Evolutionary conservation across 768 basidiomycete genomes (phyloP).

Genomic region (Suillus tomentosus): DNA sequence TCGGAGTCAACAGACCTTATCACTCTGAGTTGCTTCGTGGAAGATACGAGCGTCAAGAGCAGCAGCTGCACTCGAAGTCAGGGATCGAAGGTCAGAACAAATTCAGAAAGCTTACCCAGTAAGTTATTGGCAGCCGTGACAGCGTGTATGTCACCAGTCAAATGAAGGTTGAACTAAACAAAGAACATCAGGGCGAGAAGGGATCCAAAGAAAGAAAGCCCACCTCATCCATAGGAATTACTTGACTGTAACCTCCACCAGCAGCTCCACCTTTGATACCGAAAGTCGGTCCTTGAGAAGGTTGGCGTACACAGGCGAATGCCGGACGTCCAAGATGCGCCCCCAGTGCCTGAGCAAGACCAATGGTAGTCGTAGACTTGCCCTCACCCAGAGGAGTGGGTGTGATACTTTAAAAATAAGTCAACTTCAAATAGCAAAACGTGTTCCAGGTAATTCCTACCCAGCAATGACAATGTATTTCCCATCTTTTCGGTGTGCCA

Average conservation of each 20-base stretch:
- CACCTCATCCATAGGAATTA: constrained; percentile 99
- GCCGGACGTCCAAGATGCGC: constrained; percentile 91
- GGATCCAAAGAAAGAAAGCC: constrained; percentile 16
- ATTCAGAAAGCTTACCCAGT: constrained; percentile 54
- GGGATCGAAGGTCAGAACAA: background rate
- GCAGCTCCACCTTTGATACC: constrained; percentile 99
- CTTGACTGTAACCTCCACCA: constrained; percentile 97
- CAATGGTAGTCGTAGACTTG: constrained; percentile 97
- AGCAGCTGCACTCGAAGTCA: constrained; percentile 60
- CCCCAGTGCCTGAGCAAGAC: constrained; percentile 93
- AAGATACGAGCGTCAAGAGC: constrained; percentile 97
- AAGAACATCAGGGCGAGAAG: constrained; percentile 11
- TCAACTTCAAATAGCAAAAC: constrained; percentile 16
- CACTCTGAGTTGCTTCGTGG: constrained; percentile 93
- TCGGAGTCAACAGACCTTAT: constrained; percentile 60
- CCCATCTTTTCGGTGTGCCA: constrained; percentile 84
- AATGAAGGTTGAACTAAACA: constrained; percentile 85
- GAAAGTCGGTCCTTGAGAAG: constrained; percentile 97
- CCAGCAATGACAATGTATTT: constrained; percentile 97
- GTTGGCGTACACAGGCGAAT: constrained; percentile 97
- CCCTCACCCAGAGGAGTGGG: constrained; percentile 97
- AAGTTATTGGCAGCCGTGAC: constrained; percentile 97
- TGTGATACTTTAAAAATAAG: constrained; percentile 64
- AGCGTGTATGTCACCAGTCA: constrained; percentile 98
- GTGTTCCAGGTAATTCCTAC: constrained; percentile 39